Percentiles rank a stretch among this genome's conserved stretches.
These are phyloP conservation scores for Handroanthus guayacan DNA, from an alignment of 257 asterid genomes.

Conservation along the genomic window DNA sequence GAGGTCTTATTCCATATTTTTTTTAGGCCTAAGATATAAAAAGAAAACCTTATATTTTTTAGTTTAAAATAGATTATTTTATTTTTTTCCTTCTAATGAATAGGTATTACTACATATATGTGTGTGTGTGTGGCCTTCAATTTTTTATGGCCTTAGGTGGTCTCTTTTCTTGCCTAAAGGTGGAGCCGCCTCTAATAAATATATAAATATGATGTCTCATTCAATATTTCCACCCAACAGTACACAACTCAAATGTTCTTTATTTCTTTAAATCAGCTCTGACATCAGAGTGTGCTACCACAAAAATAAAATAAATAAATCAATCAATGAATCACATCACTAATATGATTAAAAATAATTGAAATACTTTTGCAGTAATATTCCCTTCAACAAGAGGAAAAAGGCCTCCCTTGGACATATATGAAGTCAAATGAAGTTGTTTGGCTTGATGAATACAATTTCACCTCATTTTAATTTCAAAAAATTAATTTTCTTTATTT, in stretches of 20 bases:
- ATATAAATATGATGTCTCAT: not conserved
- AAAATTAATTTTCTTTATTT: not conserved
- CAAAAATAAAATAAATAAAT: not conserved
- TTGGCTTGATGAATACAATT: slow-evolving; percentile 41
- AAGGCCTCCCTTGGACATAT: slow-evolving; percentile 48
- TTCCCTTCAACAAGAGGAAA: slow-evolving; percentile 31
- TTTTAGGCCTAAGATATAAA: too few species aligned
- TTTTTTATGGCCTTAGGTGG: too few species aligned
- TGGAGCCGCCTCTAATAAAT: too few species aligned
- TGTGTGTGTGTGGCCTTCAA: too few species aligned
- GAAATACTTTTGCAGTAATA: slow-evolving; percentile 20
- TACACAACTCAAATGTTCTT: not conserved
- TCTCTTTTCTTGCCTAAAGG: too few species aligned
- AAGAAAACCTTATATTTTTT: too few species aligned
- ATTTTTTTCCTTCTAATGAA: too few species aligned
- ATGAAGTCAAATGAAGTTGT: slow-evolving; percentile 44
- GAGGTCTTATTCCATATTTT: too few species aligned
- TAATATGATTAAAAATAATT: slow-evolving; percentile 9
- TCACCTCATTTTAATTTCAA: slow-evolving; percentile 25
- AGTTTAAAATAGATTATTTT: too few species aligned
- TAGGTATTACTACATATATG: too few species aligned
- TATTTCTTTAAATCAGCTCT: not conserved
- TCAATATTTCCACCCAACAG: slow-evolving; percentile 16
- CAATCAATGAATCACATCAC: slow-evolving; percentile 11
- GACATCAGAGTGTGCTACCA: slow-evolving; percentile 8